These are phyloP conservation scores for Coniella vitis DNA, from an alignment of 2,329 filamentous ascomycete species.

Conservation along the genomic window DNA sequence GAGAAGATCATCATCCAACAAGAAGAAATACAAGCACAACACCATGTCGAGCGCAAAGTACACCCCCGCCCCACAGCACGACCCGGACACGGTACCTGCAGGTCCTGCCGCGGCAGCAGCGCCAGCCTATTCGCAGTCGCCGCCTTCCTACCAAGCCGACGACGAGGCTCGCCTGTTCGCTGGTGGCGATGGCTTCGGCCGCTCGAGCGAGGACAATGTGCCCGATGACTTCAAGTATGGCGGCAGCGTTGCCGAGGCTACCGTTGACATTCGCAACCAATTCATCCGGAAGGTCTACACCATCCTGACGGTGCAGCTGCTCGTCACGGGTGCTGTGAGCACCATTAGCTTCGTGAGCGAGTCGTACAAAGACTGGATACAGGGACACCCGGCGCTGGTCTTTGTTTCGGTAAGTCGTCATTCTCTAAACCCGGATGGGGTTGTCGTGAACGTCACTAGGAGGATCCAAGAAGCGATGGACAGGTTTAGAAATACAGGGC, in stretches of 20 bases:
- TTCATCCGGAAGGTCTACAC: conserved; percentile 97
- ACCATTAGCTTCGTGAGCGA: conserved; percentile 78
- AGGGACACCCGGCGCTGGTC: conserved; percentile 74
- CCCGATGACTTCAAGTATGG: conserved; percentile 99
- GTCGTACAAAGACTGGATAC: conserved; percentile 80
- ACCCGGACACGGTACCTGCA: conserved; percentile 67
- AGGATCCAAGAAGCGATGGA: too few species aligned
- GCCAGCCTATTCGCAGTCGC: conserved; percentile 64
- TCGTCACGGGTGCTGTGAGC: conserved; percentile 75
- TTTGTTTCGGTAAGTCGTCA: conserved; percentile 61
- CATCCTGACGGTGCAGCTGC: conserved; percentile 90
- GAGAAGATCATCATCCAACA: neutral
- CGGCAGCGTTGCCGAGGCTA: conserved; percentile 86
- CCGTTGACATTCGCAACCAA: conserved; percentile 91
- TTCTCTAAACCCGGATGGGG: too few species aligned
- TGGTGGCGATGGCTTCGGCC: conserved; percentile 51
- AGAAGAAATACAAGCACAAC: neutral
- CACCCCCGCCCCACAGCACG: conserved; percentile 72
- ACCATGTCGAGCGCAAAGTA: conserved; percentile 65
- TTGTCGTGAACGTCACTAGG: too few species aligned
- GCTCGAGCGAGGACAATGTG: conserved; percentile 70
- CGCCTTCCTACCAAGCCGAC: conserved; percentile 32
- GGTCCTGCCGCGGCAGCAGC: conserved; percentile 69
- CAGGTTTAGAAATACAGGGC: too few species aligned
- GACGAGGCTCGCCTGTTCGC: conserved; percentile 48